A percentile compares a stretch with the other conserved stretches of the same genome.
phyloP scores from a whole-genome alignment of 2,329 filamentous ascomycete species.

The Stagonosporopsis cucurbitacearum region DNA sequence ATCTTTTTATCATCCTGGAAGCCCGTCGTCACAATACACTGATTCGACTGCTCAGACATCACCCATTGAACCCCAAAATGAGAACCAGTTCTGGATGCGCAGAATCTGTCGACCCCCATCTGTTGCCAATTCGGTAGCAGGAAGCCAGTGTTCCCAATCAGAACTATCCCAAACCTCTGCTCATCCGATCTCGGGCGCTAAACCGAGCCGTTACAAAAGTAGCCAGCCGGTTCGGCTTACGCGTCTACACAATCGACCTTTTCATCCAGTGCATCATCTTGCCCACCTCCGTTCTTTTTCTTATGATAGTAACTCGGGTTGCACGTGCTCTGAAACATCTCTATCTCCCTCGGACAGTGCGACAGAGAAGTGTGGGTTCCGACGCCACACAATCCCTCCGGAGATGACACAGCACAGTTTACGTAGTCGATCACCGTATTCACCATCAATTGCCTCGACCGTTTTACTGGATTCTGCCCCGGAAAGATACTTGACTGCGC shows the following conservation, averaged over 20 bases:
- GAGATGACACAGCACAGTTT: not conserved
- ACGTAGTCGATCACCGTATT: not conserved
- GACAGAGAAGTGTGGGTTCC: not conserved
- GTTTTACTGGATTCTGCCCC: not conserved
- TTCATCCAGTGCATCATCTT: not conserved
- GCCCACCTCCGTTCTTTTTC: not conserved
- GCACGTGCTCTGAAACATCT: not conserved
- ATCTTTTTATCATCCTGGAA: not conserved
- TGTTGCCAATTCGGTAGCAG: not conserved
- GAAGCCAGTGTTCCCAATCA: not conserved
- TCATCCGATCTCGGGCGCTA: not conserved
- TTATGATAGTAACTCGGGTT: not conserved
- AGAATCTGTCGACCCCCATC: not conserved
- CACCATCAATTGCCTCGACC: not conserved
- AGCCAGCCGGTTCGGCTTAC: not conserved
- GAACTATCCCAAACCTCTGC: not conserved
- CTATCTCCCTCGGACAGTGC: conserved; percentile 2
- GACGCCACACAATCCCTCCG: not conserved
- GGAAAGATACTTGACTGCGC: not conserved
- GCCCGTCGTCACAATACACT: not conserved
- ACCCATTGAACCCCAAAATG: not conserved
- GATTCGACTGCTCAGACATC: conserved; percentile 7
- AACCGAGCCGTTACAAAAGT: not conserved
- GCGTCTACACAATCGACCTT: not conserved
- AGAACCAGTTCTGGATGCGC: not conserved